Evolutionary conservation across 805 yeast genomes (phyloP).

Genomic region (Zygosaccharomyces siamensis): DNA sequence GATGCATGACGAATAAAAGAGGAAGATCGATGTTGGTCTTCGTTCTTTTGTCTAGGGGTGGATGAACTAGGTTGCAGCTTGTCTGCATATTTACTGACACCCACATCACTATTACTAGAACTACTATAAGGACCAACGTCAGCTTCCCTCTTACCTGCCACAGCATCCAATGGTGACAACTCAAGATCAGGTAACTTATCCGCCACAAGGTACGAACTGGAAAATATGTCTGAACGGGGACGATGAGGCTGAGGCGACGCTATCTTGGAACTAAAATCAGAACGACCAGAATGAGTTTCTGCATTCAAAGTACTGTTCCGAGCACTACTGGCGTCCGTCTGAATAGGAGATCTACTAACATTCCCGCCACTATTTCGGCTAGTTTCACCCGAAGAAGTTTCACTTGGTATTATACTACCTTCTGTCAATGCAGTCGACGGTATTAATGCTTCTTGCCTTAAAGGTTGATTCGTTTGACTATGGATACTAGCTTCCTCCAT

Average conservation of each 20-base stretch:
- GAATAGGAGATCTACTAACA: not conserved
- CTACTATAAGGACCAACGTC: slow-evolving; percentile 8
- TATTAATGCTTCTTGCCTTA: slow-evolving; percentile 4
- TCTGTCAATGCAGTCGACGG: slow-evolving; percentile 4
- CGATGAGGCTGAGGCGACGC: slow-evolving; percentile 28
- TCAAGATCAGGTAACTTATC: slow-evolving; percentile 40
- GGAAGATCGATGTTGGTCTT: slow-evolving; percentile 6
- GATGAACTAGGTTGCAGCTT: slow-evolving; percentile 25
- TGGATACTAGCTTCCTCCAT: not conserved
- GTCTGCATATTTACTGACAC: slow-evolving; percentile 13
- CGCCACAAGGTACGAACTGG: slow-evolving; percentile 39
- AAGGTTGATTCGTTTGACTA: not conserved
- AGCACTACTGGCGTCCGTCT: not conserved
- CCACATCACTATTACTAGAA: slow-evolving; percentile 8
- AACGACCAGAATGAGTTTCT: not conserved
- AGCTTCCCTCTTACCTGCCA: not conserved
- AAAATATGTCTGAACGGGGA: slow-evolving; percentile 31
- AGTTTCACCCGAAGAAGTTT: not conserved
- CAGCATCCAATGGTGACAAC: not conserved
- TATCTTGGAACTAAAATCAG: slow-evolving; percentile 11
- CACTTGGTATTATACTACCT: not conserved
- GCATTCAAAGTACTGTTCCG: not conserved
- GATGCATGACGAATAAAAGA: not conserved
- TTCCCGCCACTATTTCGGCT: slow-evolving; percentile 1
- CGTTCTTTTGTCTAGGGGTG: slow-evolving; percentile 22